These are phyloP conservation scores for Septoria linicola DNA, from an alignment of 2,329 filamentous ascomycete genomes.

Conservation along the genomic window DNA sequence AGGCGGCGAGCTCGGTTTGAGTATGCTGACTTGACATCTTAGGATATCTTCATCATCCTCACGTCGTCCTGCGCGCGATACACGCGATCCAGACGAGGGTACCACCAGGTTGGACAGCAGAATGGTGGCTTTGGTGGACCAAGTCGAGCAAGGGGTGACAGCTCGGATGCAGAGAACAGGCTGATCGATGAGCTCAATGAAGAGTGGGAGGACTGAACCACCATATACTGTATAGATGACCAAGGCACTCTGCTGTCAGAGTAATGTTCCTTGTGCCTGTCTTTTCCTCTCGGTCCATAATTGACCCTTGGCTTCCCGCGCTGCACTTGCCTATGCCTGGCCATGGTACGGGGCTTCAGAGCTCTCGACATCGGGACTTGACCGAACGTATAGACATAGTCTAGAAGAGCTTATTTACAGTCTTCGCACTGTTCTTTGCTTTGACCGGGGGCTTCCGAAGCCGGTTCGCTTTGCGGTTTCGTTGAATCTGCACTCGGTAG, in stretches of 20 bases:
- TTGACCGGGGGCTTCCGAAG: neutral
- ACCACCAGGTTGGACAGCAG: conserved; percentile 60
- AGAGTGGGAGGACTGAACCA: conserved; percentile 78
- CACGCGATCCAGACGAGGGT: conserved; percentile 64
- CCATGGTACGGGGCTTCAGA: no score
- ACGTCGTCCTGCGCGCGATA: conserved; percentile 68
- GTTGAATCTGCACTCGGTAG: neutral
- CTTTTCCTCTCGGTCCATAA: no score
- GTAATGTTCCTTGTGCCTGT: neutral
- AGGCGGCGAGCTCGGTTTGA: conserved; percentile 11
- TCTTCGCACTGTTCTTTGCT: conserved; percentile 15
- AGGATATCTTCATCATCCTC: conserved; percentile 64
- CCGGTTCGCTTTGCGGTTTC: no score
- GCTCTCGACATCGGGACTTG: no score
- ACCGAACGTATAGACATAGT: no score
- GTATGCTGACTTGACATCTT: conserved; percentile 16
- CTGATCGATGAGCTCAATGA: conserved; percentile 95
- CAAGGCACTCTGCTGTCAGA: neutral
- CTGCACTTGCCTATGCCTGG: neutral
- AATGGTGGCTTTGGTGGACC: conserved; percentile 50
- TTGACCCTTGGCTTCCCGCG: no score
- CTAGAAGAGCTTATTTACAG: conserved; percentile 9
- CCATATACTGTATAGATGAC: neutral
- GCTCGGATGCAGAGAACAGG: conserved; percentile 81
- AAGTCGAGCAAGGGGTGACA: conserved; percentile 43